Evolutionary conservation across 148 eudicot genomes (phyloP), one percentile per base, ranked within the genome.

Genomic region (Agrostemma githago): DNA sequence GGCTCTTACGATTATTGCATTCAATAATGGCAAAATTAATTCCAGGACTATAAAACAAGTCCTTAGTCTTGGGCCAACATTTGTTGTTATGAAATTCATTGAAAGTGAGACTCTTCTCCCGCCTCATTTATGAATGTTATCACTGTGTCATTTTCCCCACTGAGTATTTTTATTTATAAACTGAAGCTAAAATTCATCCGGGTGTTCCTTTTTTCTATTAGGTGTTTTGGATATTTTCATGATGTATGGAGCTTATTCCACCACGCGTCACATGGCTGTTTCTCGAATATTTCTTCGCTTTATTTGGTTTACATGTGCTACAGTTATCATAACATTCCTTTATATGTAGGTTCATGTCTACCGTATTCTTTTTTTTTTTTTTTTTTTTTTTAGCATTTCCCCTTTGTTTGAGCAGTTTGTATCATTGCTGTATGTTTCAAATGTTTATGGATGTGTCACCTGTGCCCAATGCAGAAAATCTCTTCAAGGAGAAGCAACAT

Each of bases 61-160:
- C 74, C 91, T 96, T 19, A 96, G 99, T 86, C 94, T 96, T 72
- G 99, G 97, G 72, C 99, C 99, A 48, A 92, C 99, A 63, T 96
- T 83, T 83, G 89, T 90, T 75, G 88, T 90, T 61, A 96, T 96
- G 99, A 96, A 96, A 86, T 82, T 92, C 42, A 64, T 85, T 8
- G 77, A 96, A 86, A 96, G 99, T 96, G 85, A 56, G 95, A 60
- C n/a, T 71, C 48, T 62, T 73, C 71, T 12, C 59, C 54, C 58
- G 20, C n/a, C 69, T 65, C 59, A 12, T 42, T 1, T 62, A 12
- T 19, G 11, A 4, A 14, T 21, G 3, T 41, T 12, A 19, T 19
- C 15, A 17, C 72, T 44, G 37, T 71, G 6, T 34, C n/a, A 64
- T 40, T 66, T 38, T 37, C 48, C 16, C 44, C 16, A 43, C 11